Evolutionary conservation across 257 asterid genomes (phyloP), one percentile per base, ranked within the genome.

Genomic region (Solanum piurae): DNA sequence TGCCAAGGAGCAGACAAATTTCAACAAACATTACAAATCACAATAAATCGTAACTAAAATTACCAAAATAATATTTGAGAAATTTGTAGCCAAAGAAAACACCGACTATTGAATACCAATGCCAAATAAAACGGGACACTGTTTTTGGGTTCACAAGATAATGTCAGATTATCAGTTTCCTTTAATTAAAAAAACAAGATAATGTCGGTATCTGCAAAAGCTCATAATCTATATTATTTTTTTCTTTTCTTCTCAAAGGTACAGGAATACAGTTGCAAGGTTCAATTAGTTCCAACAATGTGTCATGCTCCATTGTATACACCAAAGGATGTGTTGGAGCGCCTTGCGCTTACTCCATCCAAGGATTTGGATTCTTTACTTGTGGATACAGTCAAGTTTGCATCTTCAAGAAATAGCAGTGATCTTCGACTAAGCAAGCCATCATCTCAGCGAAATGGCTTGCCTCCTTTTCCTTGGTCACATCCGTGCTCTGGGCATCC

Each of bases 381-480:
- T 87, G 90, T 93, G 66, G 99, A 97, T 88, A 93, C 95, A 36
- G 87, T 89, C 93, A 97, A 91, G 88, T 87, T 93, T 88, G 74
- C 88, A 42, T 88, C 97, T 76, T 92, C 95, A 49, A 94, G 94
- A 92, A 92, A 79, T 82, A 86, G 85, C 86, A 75, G 90, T 42
- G 99, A 97, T 89, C 90, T 92, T 66, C 98, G 98, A 83, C 37
- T 87, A 87, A 94, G 95, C 84, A 97, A 94, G 91, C 58, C 91
- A 34, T 86, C 86, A 64, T 80, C 93, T 86, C 92, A 93, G 66
- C 92, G 95, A 89, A 89, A 90, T 91, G 99, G 99, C 85, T 90
- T 95, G 92, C 98, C 98, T 29, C 98, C 99, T 89, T 97, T 97
- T 90, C 90, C 98, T 76, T 97, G 99, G 99, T 97, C 99, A 23